A percentile compares a stretch with the other conserved stretches of the same genome.
Evolutionary conservation across 1,284 basidiomycete species (phyloP).

Genomic region (Phellinidium pouzarii): DNA sequence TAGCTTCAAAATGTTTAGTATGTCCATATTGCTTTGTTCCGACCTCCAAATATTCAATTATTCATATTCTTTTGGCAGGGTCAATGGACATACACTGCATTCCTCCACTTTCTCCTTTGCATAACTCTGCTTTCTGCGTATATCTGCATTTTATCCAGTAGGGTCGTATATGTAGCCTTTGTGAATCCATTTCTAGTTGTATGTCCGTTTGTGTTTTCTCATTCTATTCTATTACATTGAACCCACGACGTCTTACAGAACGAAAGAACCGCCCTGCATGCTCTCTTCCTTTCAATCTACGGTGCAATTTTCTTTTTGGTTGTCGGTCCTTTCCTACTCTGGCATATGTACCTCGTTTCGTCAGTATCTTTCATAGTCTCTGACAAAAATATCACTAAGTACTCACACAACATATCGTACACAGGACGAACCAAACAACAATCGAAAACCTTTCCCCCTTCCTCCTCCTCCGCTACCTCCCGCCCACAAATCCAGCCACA

Average conservation of each 20-base stretch:
- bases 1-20: constrained; percentile 74
- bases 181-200: constrained; percentile 53
- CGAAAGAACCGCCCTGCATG: constrained; percentile 62
- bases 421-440: constrained; percentile 82
- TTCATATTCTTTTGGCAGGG: constrained; percentile 41
- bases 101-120: constrained; percentile 75
- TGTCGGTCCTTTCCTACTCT: constrained; percentile 70
- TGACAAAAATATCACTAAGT: background rate
- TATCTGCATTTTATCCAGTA: constrained; percentile 47
- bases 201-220: constrained; percentile 29
- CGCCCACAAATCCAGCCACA: constrained; percentile 23
- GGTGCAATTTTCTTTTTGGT: constrained; percentile 61
- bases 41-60: background rate
- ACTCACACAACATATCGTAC: background rate
- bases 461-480: constrained; percentile 59
- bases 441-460: constrained; percentile 77
- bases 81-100: constrained; percentile 79
- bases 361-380: constrained; percentile 34
- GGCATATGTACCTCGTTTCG: constrained; percentile 77
- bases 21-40: constrained; percentile 25
- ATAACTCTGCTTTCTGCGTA: constrained; percentile 62
- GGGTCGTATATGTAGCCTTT: constrained; percentile 64
- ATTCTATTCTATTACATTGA: background rate
- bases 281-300: constrained; percentile 56
- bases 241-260: constrained; percentile 36